phyloP scores from a whole-genome alignment of 176 grass and related monocot species.

The Cymbopogon citratus region DNA sequence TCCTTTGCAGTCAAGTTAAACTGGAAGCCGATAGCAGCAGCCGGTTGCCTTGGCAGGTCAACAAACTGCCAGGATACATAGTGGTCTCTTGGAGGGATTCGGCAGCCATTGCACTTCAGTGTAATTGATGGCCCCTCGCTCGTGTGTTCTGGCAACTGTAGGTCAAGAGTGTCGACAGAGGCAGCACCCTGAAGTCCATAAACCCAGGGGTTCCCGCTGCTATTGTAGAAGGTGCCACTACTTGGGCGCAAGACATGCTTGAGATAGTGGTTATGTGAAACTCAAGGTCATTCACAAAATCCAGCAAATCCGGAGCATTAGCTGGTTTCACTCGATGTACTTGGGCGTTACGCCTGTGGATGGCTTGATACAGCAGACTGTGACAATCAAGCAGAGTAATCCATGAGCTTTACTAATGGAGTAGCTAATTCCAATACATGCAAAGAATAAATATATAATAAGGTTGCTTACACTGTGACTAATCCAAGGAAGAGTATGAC shows the following conservation, averaged over 20 bases:
- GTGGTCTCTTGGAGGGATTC: constrained; percentile 73
- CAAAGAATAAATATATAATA: not conserved
- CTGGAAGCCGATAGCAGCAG: constrained; percentile 65
- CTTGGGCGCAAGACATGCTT: constrained; percentile 76
- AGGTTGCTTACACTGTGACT: constrained; percentile 63
- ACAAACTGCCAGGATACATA: constrained; percentile 94
- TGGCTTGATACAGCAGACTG: constrained; percentile 85
- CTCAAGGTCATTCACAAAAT: constrained; percentile 79
- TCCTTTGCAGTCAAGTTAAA: constrained; percentile 75
- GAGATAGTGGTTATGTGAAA: constrained; percentile 90
- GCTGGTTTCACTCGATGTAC: constrained; percentile 84
- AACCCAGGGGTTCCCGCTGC: constrained; percentile 70
- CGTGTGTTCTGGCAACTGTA: constrained; percentile 84
- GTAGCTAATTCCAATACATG: not conserved
- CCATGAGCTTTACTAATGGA: not conserved
- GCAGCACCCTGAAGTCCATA: constrained; percentile 69
- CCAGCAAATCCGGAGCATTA: constrained; percentile 74
- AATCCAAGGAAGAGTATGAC: constrained; percentile 74
- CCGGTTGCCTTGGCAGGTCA: constrained; percentile 58
- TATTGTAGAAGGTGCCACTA: constrained; percentile 37
- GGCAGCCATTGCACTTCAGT: constrained; percentile 69
- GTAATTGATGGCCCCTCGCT: constrained; percentile 65
- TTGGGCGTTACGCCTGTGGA: constrained; percentile 56
- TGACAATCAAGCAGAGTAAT: constrained; percentile 3
- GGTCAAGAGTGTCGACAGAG: constrained; percentile 49